Evolutionary conservation across 164 flowering plant genomes (phyloP).

Genomic region (Vitis cinerea): DNA sequence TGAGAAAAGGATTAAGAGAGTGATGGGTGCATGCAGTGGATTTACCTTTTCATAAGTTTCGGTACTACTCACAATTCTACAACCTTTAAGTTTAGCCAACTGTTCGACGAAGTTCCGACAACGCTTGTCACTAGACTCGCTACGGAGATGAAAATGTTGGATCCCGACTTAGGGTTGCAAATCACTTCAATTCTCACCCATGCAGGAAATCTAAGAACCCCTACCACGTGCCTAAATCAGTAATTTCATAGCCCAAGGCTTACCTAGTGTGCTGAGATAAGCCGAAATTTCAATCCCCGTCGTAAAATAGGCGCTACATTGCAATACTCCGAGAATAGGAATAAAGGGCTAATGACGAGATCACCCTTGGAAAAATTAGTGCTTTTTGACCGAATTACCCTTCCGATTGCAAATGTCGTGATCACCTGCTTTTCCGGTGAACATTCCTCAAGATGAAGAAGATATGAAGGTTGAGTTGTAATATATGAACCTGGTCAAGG

Average conservation of each 20-base stretch:
- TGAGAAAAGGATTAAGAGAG: too few relatives aligned
- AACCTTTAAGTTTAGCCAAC: conserved; percentile 48
- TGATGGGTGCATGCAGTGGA: too few relatives aligned
- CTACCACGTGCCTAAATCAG: conserved; percentile 8
- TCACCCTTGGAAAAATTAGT: conserved; percentile 29
- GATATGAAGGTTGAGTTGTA: too few relatives aligned
- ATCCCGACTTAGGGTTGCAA: conserved; percentile 31
- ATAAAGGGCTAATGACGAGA: conserved; percentile 19
- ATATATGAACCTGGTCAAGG: conserved; percentile 1
- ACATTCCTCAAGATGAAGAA: too few relatives aligned
- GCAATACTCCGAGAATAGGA: conserved; percentile 35
- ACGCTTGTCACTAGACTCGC: conserved; percentile 27
- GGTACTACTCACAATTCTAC: conserved; percentile 44
- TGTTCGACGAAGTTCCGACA: conserved; percentile 49
- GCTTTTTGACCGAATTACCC: conserved; percentile 31
- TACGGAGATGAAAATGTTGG: conserved; percentile 45
- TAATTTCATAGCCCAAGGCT: not conserved
- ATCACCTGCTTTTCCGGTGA: conserved; percentile 13
- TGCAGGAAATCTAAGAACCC: conserved; percentile 48
- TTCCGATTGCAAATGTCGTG: conserved; percentile 24
- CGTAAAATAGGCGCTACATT: conserved; percentile 8
- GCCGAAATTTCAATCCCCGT: conserved; percentile 26
- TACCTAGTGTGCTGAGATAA: conserved; percentile 39
- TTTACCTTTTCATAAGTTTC: conserved; percentile 53
- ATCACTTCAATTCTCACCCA: conserved; percentile 41